Evolutionary conservation across 129 eudicot genomes (phyloP).

Genomic region (Centrapalus pauciflorus): DNA sequence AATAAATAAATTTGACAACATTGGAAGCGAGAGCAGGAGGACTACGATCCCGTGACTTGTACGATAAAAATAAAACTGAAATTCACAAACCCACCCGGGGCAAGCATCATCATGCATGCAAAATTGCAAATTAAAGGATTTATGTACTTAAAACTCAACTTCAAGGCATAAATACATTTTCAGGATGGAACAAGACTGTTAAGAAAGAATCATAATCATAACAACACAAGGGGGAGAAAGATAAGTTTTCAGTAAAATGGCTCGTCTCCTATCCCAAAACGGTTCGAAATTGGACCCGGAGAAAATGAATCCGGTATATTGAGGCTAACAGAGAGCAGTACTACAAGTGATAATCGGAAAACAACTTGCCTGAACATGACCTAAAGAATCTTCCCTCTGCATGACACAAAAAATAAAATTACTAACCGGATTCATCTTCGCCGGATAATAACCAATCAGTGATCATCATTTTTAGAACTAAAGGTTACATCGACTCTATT

Average conservation of each 20-base stretch:
- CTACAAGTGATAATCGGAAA: neutral
- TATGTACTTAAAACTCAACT: neutral
- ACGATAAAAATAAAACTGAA: too few species aligned
- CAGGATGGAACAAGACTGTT: neutral
- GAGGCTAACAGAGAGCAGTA: constrained; percentile 27
- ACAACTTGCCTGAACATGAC: constrained; percentile 11
- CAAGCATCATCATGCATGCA: too few species aligned
- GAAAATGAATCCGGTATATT: constrained; percentile 77
- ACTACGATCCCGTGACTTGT: too few species aligned
- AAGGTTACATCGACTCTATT: constrained; percentile 1
- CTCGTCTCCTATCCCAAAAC: constrained; percentile 26
- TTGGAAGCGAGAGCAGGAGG: too few species aligned
- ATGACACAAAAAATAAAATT: neutral
- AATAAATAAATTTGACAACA: too few species aligned
- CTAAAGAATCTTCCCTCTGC: constrained; percentile 25
- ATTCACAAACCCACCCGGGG: too few species aligned
- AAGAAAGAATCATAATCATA: neutral
- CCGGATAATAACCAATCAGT: constrained; percentile 37
- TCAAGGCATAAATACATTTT: neutral
- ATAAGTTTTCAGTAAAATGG: constrained; percentile 15
- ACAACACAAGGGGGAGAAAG: constrained; percentile 11
- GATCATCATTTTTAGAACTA: constrained; percentile 11
- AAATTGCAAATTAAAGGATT: too few species aligned
- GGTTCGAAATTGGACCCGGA: constrained; percentile 49
- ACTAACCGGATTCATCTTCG: constrained; percentile 63